Evolutionary conservation across 202 grass and related monocot species (phyloP), one percentile per base, ranked within the genome.

Genomic region (Digitaria exilis): DNA sequence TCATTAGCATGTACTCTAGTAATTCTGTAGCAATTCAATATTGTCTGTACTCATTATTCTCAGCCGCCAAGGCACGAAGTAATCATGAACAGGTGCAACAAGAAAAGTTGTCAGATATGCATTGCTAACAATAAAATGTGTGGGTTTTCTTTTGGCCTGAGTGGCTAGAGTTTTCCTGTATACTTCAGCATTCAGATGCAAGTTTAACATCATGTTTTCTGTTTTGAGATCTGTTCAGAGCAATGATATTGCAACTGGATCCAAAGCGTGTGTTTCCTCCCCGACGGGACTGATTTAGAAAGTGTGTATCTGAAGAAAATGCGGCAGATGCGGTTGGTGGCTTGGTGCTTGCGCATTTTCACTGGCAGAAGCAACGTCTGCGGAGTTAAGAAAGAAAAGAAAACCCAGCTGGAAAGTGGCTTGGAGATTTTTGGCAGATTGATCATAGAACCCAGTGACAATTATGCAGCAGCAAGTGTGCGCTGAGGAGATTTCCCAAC

Each of bases 401-500:
- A 58, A 72, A 37, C 16, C 80, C 56, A 56, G 22, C 77, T 85
- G 32, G 31, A 77, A 71, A 81, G 77, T 69, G 45, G 55, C 19
- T 82, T 15, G 31, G 9, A 25, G 42, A 55, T 25, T 41, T 71
- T 71, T 44, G 83, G 56, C 45, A 75, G 44, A 39, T 56, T 19
- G 31, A 63, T 82, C 45, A 1, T 19, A 43, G 64, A 55, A 18
- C 48, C 49, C 9, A 43, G 42, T 42, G 28, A 9, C 58, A 30
- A 19, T 48, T 29, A 57, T 62, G 76, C 15, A 12, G 24, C 30
- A 32, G 25, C 57, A 25, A 26, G 37, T 19, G 7, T 64, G 29
- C 17, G 71, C 12, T 3, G 34, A 86, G 78, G 68, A 69, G 75
- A 76, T 80, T 80, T 87, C 80, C 64, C 80, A 84, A 71, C 84